Percentiles rank a stretch among this genome's conserved stretches.
phyloP scores from a whole-genome alignment of 768 basidiomycete species.

The Lanmaoa rubissima region DNA sequence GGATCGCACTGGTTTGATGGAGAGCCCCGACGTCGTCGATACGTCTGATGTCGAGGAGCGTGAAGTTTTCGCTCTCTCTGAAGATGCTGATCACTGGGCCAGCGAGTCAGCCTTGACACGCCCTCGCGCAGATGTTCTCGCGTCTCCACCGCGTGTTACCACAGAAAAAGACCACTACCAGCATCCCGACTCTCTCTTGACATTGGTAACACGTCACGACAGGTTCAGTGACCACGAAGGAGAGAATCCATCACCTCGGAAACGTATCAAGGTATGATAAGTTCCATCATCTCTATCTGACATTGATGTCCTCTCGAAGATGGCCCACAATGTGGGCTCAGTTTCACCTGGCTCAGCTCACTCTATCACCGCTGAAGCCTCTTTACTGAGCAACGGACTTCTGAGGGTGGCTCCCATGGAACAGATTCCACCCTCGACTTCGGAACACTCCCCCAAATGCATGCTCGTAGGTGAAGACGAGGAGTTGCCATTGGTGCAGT shows the following conservation, averaged over 20 bases:
- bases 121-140: not conserved
- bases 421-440: not conserved
- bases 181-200: not conserved
- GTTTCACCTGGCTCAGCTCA: not conserved
- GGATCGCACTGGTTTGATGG: slow-evolving; percentile 14
- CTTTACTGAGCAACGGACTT: not conserved
- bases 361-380: not conserved
- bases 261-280: slow-evolving; percentile 36
- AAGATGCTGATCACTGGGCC: slow-evolving; percentile 4
- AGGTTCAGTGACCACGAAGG: slow-evolving; percentile 9
- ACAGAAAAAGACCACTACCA: not conserved
- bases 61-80: slow-evolving; percentile 36
- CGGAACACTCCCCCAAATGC: not conserved
- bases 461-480: not conserved
- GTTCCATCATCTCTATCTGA: not conserved
- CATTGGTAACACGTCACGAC: not conserved
- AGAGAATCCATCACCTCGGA: slow-evolving; percentile 32
- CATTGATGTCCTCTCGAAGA: slow-evolving; percentile 20
- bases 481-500: not conserved
- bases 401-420: not conserved
- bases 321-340: slow-evolving; percentile 8
- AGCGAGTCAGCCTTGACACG: not conserved
- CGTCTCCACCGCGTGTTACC: slow-evolving; percentile 1
- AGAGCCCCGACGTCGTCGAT: slow-evolving; percentile 46
- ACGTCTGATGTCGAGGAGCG: slow-evolving; percentile 65